Evolutionary conservation across 2,329 filamentous ascomycete species (phyloP).

Genomic region (Claviceps fusiformis): DNA sequence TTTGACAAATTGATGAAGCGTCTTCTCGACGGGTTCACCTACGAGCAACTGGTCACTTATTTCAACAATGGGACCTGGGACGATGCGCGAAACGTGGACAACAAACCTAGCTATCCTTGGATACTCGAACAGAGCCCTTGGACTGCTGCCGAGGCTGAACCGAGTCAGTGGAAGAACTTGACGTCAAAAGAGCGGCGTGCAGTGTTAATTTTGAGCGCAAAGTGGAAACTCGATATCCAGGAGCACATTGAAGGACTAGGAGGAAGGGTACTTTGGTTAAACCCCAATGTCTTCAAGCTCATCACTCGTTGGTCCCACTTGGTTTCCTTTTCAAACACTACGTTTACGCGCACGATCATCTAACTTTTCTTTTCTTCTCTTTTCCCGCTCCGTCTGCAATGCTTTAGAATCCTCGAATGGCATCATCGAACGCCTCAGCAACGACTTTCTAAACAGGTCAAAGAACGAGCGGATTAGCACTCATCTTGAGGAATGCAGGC

Average conservation of each 20-base stretch:
- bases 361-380: not conserved
- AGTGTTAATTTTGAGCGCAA: slow-evolving; percentile 30
- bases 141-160: slow-evolving; percentile 20
- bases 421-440: slow-evolving; percentile 15
- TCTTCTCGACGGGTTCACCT: slow-evolving; percentile 33
- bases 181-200: slow-evolving; percentile 27
- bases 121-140: slow-evolving; percentile 27
- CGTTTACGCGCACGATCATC: not conserved
- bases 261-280: slow-evolving; percentile 24
- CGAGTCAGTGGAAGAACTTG: slow-evolving; percentile 7
- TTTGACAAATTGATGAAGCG: slow-evolving; percentile 26
- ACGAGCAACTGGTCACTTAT: slow-evolving; percentile 31
- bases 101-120: slow-evolving; percentile 24
- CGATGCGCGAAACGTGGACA: not conserved
- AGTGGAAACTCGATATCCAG: slow-evolving; percentile 36
- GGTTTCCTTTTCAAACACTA: not conserved
- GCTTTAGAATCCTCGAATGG: slow-evolving; percentile 8
- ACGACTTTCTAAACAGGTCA: slow-evolving; percentile 18
- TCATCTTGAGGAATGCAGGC: slow-evolving; percentile 8
- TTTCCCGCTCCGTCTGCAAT: not conserved
- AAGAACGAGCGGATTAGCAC: slow-evolving; percentile 18
- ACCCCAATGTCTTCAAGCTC: slow-evolving; percentile 27
- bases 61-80: slow-evolving; percentile 10
- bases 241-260: slow-evolving; percentile 32
- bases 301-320: slow-evolving; percentile 27